Base-by-base conservation (phyloP, 83 land plant species). In the Thuja plicata region DNA sequence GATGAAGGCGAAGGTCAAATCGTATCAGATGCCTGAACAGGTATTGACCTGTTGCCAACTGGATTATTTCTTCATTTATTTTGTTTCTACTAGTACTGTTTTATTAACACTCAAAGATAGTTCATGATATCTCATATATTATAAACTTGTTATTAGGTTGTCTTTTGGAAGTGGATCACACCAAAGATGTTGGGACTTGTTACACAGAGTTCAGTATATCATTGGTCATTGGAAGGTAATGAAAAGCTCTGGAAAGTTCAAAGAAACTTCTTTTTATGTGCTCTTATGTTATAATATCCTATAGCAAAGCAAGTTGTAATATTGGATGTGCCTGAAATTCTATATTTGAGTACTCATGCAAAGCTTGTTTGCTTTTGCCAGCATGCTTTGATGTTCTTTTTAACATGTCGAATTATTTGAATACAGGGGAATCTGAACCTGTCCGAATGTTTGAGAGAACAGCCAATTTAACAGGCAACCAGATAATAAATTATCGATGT, bases 111-210 rank as follows among this genome's bases (percentile, higher is more conserved):
- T 11, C 40, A 37, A 30, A 79, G 83, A 43, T 3, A 52, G 32
- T 8, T 34, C 43, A 55, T 80, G 48, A 74, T 32, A 57, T 85
- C 76, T 84, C 19, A 79, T 41, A 35, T 27, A 73, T 43, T 43
- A 40, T 34, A 21, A 30, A 55, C 41, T 60, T 84, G 48, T 41
- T 81, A 71, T 91, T 48, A 98, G 99, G 97, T 98, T 93, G 99
- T 97, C 48, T 97, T 98, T 91, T 98, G 99, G 99, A 98, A 97
- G 90, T 98, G 99, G 99, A 96, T 97, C 40, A 92, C 97, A 41
- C 96, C 97, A 12, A 97, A 95, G 87, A 91, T 95, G 92, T 88
- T 98, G 90, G 99, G 99, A 32, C 88, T 98, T 82, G 99, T 97
- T 41, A 98, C 99, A 8, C 99, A 97, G 85, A 92, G 94, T 35